Base-by-base conservation (phyloP, 176 grass and related monocot genomes). In the Oryza punctata region DNA sequence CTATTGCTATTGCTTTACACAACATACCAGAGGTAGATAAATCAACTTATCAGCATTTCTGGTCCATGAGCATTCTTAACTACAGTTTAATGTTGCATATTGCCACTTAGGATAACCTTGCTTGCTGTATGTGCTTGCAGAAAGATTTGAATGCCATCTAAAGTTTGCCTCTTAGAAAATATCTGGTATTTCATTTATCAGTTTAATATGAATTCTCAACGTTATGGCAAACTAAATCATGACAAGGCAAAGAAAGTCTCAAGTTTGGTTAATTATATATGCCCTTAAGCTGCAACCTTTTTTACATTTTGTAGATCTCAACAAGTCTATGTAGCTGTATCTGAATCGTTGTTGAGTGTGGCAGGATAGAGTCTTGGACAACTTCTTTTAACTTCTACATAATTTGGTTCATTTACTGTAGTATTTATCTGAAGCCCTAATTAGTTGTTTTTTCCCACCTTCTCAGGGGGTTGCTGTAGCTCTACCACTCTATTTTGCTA, bases 401-500 rank as follows among this genome's bases (percentile, higher is more conserved):
- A 77, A 27, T 37, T 29, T 12, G 52, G 8, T 75, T 61, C 35
- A 32, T 84, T 84, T 44, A 72, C 1, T 40, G 23, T 27, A 60
- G 16, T 67, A 67, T 57, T 25, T 40, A 63, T 60, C 52, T 43
- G 76, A 29, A 61, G 21, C 77, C 37, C 83, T 67, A 81, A 86
- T 14, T 73, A 81, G 7, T 73, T n/a, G 33, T 21, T 33, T 46
- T 26, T 78, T 65, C 69, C 73, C 85, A 14, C 25, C 13, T 72
- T 90, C 76, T 72, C 91, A 98, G 96, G 96, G 96, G 70, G 85
- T 95, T 90, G 96, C 91, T 90, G 96, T 98, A 83, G 93, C 96
- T 87, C 93, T 98, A 79, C 96, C 93, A 70, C 78, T 98, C 71
- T 98, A 98, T 84, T 98, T 95, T 91, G 96, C 96, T 75, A 98